Evolutionary conservation across 2,329 filamentous ascomycete genomes (phyloP), one percentile per base, ranked within the genome.

Genomic region (Hypoxylon sp.): DNA sequence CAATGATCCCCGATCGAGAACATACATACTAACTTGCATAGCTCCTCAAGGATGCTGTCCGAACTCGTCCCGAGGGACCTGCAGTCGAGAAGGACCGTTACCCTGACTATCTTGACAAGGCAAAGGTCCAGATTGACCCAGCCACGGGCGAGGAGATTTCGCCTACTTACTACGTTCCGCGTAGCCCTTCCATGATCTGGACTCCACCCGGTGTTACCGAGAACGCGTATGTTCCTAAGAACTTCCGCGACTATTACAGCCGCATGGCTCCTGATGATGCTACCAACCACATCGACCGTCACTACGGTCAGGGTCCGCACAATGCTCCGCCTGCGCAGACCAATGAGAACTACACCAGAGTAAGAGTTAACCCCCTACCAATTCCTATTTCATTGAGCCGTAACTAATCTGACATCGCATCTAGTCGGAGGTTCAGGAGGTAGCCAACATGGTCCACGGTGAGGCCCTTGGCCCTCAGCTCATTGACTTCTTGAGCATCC

Each of bases 191-290:
- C 2, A 63, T 76, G 14, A 64, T 75, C 29, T 72, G 56, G 61
- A 69, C 60, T 1, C 63, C 71, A 5, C 72, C 71, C 5, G 76
- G 71, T 2, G 32, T 75, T 9, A 61, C 65, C 4, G 61, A 71
- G 55, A 37, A 61, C 3, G 32, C 64, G 12, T 58, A 47, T 12
- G 53, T 46, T 4, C 63, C 61, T 1, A 29, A 54, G 11, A 54
- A 53, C 9, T 76, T 77, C 47, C 66, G 72, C n/a, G 47, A 52
- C 1, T 61, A 73, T 19, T 79, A 75, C 45, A 66, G 67, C 12
- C 75, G 73, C 48, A 80, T 80, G 78, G 72, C 72, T 11, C 77
- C 77, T 1, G 48, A 66, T 4, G 69, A 68, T 1, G 74, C 67
- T 12, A 63, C 69, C 29, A 63, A 69, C 14, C 56, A 76, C 7